Evolutionary conservation across 2,329 filamentous ascomycete species (phyloP), one percentile per base, ranked within the genome.

Genomic region (Diaporthe helianthi): DNA sequence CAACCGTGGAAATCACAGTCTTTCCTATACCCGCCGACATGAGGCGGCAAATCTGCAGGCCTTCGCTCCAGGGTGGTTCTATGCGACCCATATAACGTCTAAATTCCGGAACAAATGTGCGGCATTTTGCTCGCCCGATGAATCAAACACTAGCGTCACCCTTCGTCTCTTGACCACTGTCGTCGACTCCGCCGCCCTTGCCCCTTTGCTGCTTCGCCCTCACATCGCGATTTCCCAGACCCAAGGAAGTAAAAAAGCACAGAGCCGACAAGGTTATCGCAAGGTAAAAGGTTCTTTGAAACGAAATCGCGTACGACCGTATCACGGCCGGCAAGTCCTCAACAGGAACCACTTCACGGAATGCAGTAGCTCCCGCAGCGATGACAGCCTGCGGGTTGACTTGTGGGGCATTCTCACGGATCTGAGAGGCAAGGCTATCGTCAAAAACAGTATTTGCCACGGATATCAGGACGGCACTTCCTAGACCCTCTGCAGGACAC

Each of bases 151-250:
- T 63, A 8, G 12, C 33, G 8, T 49, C 54, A 22, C 12, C 29
- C 13, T 9, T 19, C 29, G 24, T 49, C 3, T 36, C 44, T 8
- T 49, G 44, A 15, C n/a, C 19, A 2, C 26, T 24, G 24, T 24
- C 58, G 7, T 12, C 8, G 12, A n/a, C 29, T 12, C 41, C 31
- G 5, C 19, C 29, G 19, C n/a, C 29, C 44, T 33, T 12, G 26
- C 19, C 26, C 12, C 33, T n/a, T 19, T 29, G 31, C n/a, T 36
- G 41, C 58, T 49, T 63, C 13, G n/a, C 44, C 44, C 83, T 79
- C 44, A 85, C 77, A 71, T 82, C 81, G 13, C 79, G 79, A 79
- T 82, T 85, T 0, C 84, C 84, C 73, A 86, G 79, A 0, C 83
- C 84, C 73, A 80, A 82, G 0, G 78, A 75, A 1, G 79, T 74